A percentile compares a stretch with the other conserved stretches of the same genome.
Conservation (phyloP, 2,329 filamentous ascomycete genomes). For the Macrophomina tecta region DNA sequence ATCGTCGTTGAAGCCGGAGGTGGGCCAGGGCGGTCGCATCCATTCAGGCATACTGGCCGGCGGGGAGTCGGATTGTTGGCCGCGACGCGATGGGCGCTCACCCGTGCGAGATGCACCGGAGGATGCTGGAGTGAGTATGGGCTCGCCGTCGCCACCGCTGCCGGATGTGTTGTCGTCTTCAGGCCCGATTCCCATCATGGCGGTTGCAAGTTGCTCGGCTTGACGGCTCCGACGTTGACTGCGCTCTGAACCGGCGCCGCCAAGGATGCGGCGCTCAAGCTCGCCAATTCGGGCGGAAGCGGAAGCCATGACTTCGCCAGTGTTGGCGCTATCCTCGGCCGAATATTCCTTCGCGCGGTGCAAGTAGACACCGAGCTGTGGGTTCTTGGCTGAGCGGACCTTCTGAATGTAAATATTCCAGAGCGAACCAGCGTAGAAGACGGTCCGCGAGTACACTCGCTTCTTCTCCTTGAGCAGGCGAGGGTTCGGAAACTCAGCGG, state of each 20-base stretch:
- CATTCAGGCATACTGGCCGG: slow-evolving; percentile 9
- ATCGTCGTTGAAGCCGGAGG: neutral
- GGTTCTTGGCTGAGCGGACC: slow-evolving; percentile 60
- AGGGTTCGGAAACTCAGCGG: slow-evolving; percentile 63
- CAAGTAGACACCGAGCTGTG: slow-evolving; percentile 65
- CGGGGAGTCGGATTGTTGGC: neutral
- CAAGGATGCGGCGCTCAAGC: slow-evolving; percentile 59
- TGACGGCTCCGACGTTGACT: slow-evolving; percentile 34
- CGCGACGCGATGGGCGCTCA: neutral
- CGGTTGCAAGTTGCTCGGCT: slow-evolving; percentile 33
- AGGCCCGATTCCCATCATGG: slow-evolving; percentile 20
- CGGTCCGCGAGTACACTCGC: slow-evolving; percentile 63
- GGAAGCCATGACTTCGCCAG: slow-evolving; percentile 30
- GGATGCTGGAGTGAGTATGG: slow-evolving; percentile 29
- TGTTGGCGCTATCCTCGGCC: slow-evolving; percentile 46
- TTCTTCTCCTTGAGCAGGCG: slow-evolving; percentile 64
- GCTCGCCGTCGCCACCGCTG: slow-evolving; percentile 53
- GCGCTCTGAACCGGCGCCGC: slow-evolving; percentile 41
- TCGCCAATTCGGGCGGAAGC: slow-evolving; percentile 62
- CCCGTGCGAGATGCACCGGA: slow-evolving; percentile 29
- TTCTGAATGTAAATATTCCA: slow-evolving; percentile 71
- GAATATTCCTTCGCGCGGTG: slow-evolving; percentile 64
- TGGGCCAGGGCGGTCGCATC: slow-evolving; percentile 13
- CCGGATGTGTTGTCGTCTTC: slow-evolving; percentile 52
- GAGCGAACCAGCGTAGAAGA: slow-evolving; percentile 64